A percentile compares a stretch with the other conserved stretches of the same genome.
These are phyloP conservation scores for Tricholoma sp. DNA, from an alignment of 768 basidiomycete species.

Conservation along the genomic window DNA sequence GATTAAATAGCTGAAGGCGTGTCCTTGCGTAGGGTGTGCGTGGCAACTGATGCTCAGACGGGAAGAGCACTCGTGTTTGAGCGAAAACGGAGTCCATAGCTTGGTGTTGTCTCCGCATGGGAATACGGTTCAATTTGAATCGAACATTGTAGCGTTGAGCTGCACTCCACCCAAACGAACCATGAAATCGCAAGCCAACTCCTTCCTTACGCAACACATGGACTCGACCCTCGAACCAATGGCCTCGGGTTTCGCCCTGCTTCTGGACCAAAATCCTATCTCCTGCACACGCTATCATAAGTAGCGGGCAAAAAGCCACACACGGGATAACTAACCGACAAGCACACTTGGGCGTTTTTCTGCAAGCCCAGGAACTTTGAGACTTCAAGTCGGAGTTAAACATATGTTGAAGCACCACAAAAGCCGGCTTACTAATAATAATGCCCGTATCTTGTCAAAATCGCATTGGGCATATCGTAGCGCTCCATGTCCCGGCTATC, in stretches of 20 bases:
- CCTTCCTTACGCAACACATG: constrained; percentile 43
- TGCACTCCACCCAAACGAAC: constrained; percentile 34
- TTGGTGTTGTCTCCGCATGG: constrained; percentile 54
- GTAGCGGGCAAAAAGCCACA: background rate
- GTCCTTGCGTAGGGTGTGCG: constrained; percentile 2
- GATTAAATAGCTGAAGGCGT: constrained; percentile 31
- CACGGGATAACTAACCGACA: constrained; percentile 34
- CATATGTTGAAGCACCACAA: background rate
- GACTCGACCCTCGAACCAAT: constrained; percentile 58
- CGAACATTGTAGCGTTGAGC: constrained; percentile 43
- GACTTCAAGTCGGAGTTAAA: constrained; percentile 19
- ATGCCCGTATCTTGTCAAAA: constrained; percentile 22
- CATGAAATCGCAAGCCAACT: constrained; percentile 47
- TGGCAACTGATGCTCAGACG: constrained; percentile 26
- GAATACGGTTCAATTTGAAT: constrained; percentile 54
- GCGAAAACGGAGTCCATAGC: constrained; percentile 44
- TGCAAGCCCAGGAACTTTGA: constrained; percentile 45
- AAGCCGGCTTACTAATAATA: constrained; percentile 33
- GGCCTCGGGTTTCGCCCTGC: constrained; percentile 30
- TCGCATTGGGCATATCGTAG: constrained; percentile 32
- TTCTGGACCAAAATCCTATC: constrained; percentile 50
- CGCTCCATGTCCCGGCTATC: constrained; percentile 33
- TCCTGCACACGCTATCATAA: constrained; percentile 26
- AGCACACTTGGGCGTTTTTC: constrained; percentile 56
- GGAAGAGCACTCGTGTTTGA: constrained; percentile 48